phyloP scores from a whole-genome alignment of 164 flowering plant genomes.

The Platanus orientalis region DNA sequence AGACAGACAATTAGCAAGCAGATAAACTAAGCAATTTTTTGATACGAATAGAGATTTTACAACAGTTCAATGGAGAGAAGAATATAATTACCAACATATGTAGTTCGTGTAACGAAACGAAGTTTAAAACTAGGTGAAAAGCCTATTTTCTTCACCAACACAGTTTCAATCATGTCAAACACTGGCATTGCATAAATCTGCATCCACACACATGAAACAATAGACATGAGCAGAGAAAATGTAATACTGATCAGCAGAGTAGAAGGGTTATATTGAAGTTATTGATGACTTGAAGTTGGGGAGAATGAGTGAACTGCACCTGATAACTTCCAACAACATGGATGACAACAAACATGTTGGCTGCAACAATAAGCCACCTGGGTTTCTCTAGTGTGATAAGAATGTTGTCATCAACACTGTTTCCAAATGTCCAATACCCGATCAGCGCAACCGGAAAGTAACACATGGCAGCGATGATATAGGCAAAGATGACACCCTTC shows the following conservation, averaged over 20 bases:
- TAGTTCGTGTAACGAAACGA: constrained; percentile 35
- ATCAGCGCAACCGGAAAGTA: background rate
- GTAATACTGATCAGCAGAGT: no score
- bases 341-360: background rate
- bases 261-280: no score
- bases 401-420: background rate
- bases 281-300: no score
- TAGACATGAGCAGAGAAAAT: no score
- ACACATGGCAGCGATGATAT: background rate
- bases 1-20: no score
- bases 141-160: constrained; percentile 38
- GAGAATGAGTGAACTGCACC: background rate
- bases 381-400: background rate
- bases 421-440: background rate
- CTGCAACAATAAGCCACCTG: background rate
- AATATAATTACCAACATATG: constrained; percentile 43
- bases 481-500: background rate
- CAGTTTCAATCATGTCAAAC: constrained; percentile 62
- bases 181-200: constrained; percentile 59
- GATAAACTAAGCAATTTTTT: background rate
- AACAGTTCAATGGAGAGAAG: background rate
- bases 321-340: constrained; percentile 1
- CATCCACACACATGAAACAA: background rate
- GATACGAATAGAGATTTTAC: background rate
- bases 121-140: constrained; percentile 32